Conservation (phyloP, 768 basidiomycete genomes). For the Daedalea quercina region DNA sequence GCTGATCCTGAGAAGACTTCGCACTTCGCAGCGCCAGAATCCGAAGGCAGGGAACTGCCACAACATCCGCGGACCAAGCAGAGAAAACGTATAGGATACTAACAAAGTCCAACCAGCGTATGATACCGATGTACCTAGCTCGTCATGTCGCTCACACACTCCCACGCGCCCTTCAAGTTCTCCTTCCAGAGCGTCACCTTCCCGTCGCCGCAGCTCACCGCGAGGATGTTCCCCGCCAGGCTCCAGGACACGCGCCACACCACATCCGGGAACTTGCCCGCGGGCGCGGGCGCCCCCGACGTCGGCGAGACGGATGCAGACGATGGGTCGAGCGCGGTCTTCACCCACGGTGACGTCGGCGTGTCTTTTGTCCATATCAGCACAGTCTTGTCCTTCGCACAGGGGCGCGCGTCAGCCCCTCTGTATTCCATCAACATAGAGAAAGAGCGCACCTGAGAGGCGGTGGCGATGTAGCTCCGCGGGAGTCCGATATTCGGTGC, state of each 20-base stretch:
- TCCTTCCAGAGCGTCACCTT: constrained; percentile 99
- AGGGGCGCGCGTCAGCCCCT: no score
- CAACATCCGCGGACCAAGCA: background rate
- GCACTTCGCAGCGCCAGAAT: no score
- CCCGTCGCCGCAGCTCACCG: constrained; percentile 95
- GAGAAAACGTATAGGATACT: background rate
- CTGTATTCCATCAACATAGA: no score
- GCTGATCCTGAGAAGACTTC: no score
- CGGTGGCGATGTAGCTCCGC: constrained; percentile 91
- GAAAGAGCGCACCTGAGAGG: constrained; percentile 59
- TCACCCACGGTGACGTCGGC: constrained; percentile 68
- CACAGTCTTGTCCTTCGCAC: constrained; percentile 67
- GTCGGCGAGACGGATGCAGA: constrained; percentile 37
- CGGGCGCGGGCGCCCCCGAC: constrained; percentile 30
- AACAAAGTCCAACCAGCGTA: background rate
- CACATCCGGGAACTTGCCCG: constrained; percentile 89
- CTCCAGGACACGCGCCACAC: constrained; percentile 99
- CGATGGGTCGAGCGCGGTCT: constrained; percentile 73
- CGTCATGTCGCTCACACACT: constrained; percentile 93
- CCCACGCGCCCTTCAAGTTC: constrained; percentile 90
- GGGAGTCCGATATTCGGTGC: constrained; percentile 96
- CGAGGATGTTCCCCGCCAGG: constrained; percentile 90
- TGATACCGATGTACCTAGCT: constrained; percentile 38
- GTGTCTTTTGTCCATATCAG: constrained; percentile 88
- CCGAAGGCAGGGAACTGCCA: no score